Base-by-base conservation (phyloP, 1,284 basidiomycete species). In the Wallemia mellicola region DNA sequence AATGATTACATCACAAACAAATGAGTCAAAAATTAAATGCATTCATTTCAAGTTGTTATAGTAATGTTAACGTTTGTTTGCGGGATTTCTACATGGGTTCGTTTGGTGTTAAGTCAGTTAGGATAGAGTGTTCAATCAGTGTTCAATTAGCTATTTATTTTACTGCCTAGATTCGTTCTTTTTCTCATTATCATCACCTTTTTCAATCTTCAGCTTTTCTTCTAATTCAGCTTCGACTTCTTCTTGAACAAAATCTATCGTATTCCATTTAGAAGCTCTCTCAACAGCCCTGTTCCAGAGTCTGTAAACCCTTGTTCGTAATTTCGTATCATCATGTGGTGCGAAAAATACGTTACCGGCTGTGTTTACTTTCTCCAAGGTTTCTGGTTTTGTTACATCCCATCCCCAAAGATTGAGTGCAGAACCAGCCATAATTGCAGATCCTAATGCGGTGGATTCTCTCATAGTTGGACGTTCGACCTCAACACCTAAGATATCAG, bases 381-480 rank as follows among this genome's bases (percentile, higher is more conserved):
- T 89, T 68, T 86, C 80, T 0, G 91, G 89, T 60, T 79, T 77
- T 62, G 73, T 75, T 60, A 96, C 71, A 69, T 96, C 81, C 94
- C 92, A 98, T n/a, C 89, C 92, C 66, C 86, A 92, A 27, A 96
- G 73, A 2, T 77, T 75, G 28, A 96, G 76, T 0, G 92, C 89
- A 48, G 84, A 78, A 17, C 85, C 94, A 17, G 94, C 92, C n/a
- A 95, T 78, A 48, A 26, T 73, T 22, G 94, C 94, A 9, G 88
- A 87, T n/a, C 92, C 92, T 38, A 98, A 75, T 2, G 94, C 92
- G 3, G 92, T 98, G 9, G 86, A 84, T 83, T 98, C 92, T 68
- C 91, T 76, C 92, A 98, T 98, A 67, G 87, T 82, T 17, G 92
- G 91, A 60, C 92, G 76, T 62, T 91, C 74, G 61, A 98, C 86